Conservation (phyloP, 148 eudicot species). For the Amaranthus cruentus region DNA sequence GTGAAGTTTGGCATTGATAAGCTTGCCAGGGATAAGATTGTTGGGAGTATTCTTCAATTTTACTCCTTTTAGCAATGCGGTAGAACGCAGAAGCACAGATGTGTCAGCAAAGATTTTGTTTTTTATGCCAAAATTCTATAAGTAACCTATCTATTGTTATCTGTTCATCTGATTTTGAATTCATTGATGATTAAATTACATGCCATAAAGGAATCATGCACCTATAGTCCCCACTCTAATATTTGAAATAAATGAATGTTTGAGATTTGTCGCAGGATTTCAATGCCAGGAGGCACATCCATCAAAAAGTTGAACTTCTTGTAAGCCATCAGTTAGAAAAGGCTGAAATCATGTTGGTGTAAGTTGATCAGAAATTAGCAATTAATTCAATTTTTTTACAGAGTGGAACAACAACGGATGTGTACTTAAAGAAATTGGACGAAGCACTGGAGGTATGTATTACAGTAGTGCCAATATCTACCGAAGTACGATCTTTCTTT, state of each 20-base stretch:
- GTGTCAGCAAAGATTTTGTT: neutral
- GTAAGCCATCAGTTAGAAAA: constrained; percentile 37
- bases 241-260: neutral
- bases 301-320: constrained; percentile 75
- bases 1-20: neutral
- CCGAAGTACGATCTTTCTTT: neutral
- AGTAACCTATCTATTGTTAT: neutral
- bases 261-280: constrained; percentile 48
- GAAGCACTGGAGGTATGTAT: constrained; percentile 65
- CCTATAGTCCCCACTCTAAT: no score
- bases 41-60: neutral
- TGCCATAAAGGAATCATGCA: neutral
- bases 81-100: neutral
- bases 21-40: neutral
- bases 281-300: constrained; percentile 55
- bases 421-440: constrained; percentile 71
- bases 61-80: neutral
- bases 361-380: constrained; percentile 10
- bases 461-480: neutral
- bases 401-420: constrained; percentile 78
- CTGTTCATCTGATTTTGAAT: neutral
- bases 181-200: neutral
- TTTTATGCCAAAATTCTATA: neutral
- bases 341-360: neutral
- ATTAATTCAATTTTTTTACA: constrained; percentile 21